These are phyloP conservation scores for Durusdinium trenchii DNA, from an alignment of 73 alveolate species.

Conservation along the genomic window DNA sequence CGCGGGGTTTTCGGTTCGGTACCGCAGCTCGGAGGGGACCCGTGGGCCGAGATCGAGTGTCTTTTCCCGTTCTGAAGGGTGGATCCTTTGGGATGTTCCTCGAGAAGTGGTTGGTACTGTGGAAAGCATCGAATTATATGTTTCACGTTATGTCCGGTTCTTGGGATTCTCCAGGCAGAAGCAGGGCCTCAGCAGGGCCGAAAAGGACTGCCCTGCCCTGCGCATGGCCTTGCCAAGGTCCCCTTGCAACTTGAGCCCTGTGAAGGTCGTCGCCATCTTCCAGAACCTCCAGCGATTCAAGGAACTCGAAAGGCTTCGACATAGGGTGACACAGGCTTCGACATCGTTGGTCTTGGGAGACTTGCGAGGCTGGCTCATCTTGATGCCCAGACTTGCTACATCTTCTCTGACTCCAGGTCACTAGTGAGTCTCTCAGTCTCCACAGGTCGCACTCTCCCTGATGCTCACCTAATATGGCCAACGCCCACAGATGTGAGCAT, in stretches of 20 bases:
- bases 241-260: constrained; percentile 99
- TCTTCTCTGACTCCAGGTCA: background rate
- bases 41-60: too few species aligned
- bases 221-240: constrained; percentile 51
- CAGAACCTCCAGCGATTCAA: constrained; percentile 97
- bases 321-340: background rate
- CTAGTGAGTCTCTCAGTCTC: background rate
- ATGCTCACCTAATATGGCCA: constrained; percentile 98
- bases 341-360: background rate
- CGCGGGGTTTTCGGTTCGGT: background rate
- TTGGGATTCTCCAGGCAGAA: background rate
- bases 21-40: too few species aligned
- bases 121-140: background rate
- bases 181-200: background rate
- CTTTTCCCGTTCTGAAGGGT: too few species aligned
- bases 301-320: background rate
- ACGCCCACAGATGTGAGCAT: constrained; percentile 99
- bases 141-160: background rate
- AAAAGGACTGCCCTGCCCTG: background rate
- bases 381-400: background rate
- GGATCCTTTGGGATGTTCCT: too few species aligned
- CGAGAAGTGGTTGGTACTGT: background rate
- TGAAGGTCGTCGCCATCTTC: constrained; percentile 99
- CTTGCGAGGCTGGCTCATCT: background rate
- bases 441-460: background rate